A percentile compares a stretch with the other conserved stretches of the same genome.
Conservation (phyloP, 2,329 filamentous ascomycete genomes). For the Gaeumannomyces sp. region DNA sequence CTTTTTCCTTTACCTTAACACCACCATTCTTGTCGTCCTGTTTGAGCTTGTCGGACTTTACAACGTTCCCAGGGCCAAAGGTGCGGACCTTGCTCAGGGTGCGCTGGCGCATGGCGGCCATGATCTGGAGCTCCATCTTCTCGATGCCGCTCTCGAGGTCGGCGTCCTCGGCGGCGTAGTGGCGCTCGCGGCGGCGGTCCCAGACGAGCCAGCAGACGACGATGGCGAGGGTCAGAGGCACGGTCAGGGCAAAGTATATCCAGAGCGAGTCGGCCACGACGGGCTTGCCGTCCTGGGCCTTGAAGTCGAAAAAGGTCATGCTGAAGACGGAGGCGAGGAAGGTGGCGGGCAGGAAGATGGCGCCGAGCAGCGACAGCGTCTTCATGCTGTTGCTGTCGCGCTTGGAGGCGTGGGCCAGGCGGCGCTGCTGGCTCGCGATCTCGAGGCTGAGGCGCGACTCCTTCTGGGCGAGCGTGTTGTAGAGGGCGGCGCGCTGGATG, state of each 20-base stretch:
- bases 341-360: constrained; percentile 57
- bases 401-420: constrained; percentile 54
- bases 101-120: constrained; percentile 48
- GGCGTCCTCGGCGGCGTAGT: constrained; percentile 41
- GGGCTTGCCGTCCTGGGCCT: constrained; percentile 33
- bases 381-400: constrained; percentile 60
- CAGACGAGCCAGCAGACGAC: constrained; percentile 50
- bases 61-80: constrained; percentile 20
- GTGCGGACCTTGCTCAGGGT: constrained; percentile 51
- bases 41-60: not conserved
- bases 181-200: constrained; percentile 42
- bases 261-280: constrained; percentile 48
- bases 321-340: constrained; percentile 58
- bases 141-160: constrained; percentile 50
- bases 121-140: constrained; percentile 51
- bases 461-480: constrained; percentile 61
- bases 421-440: constrained; percentile 54
- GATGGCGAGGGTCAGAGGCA: constrained; percentile 51
- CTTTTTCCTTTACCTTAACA: too few species aligned
- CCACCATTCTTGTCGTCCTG: too few species aligned
- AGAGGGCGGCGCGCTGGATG: constrained; percentile 56
- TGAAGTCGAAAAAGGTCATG: constrained; percentile 63
- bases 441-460: constrained; percentile 59
- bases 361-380: constrained; percentile 56
- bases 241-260: constrained; percentile 57